Evolutionary conservation across 352 stramenopile genomes (phyloP), one percentile per base, ranked within the genome.

Genomic region (Globisporangium radiosum): DNA sequence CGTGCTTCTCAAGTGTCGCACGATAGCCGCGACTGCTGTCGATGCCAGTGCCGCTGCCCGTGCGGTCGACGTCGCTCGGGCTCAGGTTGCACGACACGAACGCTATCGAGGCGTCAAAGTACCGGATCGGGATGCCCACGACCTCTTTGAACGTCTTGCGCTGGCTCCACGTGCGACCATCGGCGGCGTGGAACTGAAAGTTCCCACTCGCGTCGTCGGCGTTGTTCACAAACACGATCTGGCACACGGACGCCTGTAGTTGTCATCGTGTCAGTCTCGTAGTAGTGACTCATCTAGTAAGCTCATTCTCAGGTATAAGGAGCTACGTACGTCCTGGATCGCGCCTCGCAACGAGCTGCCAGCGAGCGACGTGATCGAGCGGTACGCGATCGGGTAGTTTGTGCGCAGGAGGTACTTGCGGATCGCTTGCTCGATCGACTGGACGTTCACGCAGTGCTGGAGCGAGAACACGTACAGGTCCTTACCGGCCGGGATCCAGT

Each of bases 221-320:
- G 54, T 88, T 84, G 70, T 92, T 92, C 51, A 92, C 81, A 65
- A 94, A 94, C 7, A 94, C 73, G 52, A 94, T 88, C 65, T 94
- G 82, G 59, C 84, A 91, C 15, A 92, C 77, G 0, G 73, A 72
- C 8, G 81, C 81, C 76, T 92, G 54, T n/a, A 9, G 57, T 54
- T 7, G 60, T n/a, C 39, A 43, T 7, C 39, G 19, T 17, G 36
- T 19, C 10, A 40, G 48, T 15, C n/a, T 40, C 3, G 17, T 40
- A 25, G 52, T 0, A 62, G 15, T 7, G 37, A 10, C 1, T 15
- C 3, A 13, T n/a, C 15, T n/a, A 50, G 15, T 39, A 10, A 47
- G 25, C 15, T 6, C 7, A 36, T 13, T 44, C 19, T 7, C 15
- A 8, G 7, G 17, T 15, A 11, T 37, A 6, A 9, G 25, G 14